Conservation (phyloP, 73 alveolate genomes). For the Tetrahymena malaccensis region DNA sequence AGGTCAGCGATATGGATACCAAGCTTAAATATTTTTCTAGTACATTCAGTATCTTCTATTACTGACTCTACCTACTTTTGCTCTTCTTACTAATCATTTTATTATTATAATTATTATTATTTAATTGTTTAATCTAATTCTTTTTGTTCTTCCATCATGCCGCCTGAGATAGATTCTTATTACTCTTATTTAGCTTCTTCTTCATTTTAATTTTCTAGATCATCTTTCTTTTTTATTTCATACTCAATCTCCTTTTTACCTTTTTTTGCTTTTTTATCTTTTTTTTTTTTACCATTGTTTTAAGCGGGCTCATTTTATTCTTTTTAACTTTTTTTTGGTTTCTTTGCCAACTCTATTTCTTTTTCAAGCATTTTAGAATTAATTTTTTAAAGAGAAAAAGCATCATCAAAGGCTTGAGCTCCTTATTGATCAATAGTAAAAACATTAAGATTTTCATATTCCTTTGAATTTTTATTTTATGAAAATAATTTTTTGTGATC, state of each 20-base stretch:
- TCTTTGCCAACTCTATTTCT: background rate
- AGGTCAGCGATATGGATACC: background rate
- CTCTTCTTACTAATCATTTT: background rate
- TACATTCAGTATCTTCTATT: background rate
- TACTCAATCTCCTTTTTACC: background rate
- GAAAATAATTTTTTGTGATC: background rate
- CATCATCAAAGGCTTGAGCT: background rate
- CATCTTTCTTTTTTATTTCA: no score
- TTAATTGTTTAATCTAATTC: no score
- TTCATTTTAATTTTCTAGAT: no score
- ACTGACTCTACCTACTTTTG: background rate
- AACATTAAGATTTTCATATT: background rate
- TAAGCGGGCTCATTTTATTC: background rate
- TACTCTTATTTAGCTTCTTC: no score
- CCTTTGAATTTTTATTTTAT: background rate
- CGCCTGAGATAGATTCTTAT: background rate
- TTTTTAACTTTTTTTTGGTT: background rate
- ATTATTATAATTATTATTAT: no score
- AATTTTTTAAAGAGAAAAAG: background rate
- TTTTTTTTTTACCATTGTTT: background rate
- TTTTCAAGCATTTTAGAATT: background rate
- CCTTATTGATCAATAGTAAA: background rate
- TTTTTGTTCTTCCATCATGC: background rate
- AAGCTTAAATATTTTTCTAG: background rate
- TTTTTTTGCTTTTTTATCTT: background rate